Percentiles rank a stretch among this genome's conserved stretches.
Conservation (phyloP, 192 early-diverging fungal species). For the Linnemannia elongata region DNA sequence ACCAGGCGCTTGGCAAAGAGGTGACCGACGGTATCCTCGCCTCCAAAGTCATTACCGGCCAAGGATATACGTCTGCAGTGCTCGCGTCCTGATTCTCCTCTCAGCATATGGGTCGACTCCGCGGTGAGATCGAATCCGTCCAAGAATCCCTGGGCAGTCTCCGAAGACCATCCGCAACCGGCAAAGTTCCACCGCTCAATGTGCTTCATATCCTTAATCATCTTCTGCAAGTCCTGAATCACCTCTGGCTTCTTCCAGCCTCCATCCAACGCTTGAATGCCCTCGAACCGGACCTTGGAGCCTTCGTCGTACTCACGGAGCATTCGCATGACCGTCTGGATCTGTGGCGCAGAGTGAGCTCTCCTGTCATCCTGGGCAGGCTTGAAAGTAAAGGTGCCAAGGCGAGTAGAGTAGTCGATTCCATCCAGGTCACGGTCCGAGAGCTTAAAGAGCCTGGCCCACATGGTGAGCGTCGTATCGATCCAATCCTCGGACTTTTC, state of each 20-base stretch:
- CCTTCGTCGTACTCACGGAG: constrained; percentile 41
- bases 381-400: constrained; percentile 27
- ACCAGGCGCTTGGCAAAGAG: constrained; percentile 25
- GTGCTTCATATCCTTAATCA: constrained; percentile 44
- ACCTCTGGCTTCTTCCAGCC: constrained; percentile 47
- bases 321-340: constrained; percentile 37
- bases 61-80: constrained; percentile 41
- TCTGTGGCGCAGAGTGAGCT: constrained; percentile 10
- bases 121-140: constrained; percentile 9
- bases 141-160: constrained; percentile 34
- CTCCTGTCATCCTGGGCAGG: constrained; percentile 18
- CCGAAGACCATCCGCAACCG: constrained; percentile 35
- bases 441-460: constrained; percentile 29
- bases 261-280: constrained; percentile 22
- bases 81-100: constrained; percentile 6
- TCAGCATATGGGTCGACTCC: background rate
- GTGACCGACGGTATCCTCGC: constrained; percentile 30
- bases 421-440: background rate
- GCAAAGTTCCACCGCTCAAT: constrained; percentile 54
- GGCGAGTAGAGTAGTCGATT: constrained; percentile 16
- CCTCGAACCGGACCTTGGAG: constrained; percentile 42
- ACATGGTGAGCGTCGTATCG: constrained; percentile 18
- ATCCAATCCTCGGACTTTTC: constrained; percentile 25
- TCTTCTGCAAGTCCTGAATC: constrained; percentile 37
- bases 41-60: constrained; percentile 46